phyloP scores from a whole-genome alignment of 2,329 filamentous ascomycete genomes.

The Knoxdaviesia proteae region DNA sequence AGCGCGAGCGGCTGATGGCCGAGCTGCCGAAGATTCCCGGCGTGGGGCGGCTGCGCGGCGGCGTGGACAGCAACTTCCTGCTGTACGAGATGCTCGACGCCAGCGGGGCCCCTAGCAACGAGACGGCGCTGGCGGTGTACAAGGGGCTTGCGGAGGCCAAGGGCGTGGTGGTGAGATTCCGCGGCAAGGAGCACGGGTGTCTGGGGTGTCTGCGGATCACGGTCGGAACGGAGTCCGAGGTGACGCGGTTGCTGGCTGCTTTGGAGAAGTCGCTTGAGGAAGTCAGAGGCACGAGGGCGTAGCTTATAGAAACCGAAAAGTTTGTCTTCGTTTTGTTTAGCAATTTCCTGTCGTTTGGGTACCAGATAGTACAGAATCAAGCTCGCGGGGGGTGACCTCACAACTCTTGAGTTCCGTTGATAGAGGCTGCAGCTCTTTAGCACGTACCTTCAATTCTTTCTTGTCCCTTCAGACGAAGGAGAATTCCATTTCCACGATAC shows the following conservation, averaged over 20 bases:
- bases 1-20: slow-evolving; percentile 54
- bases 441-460: too few species aligned
- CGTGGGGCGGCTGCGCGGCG: slow-evolving; percentile 63
- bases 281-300: slow-evolving; percentile 10
- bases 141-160: slow-evolving; percentile 64
- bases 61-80: slow-evolving; percentile 68
- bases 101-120: slow-evolving; percentile 57
- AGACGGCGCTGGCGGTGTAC: slow-evolving; percentile 59
- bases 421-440: too few species aligned
- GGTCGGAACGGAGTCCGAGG: slow-evolving; percentile 74
- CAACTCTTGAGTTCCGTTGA: too few species aligned
- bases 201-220: slow-evolving; percentile 78
- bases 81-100: slow-evolving; percentile 70
- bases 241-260: slow-evolving; percentile 55
- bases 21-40: slow-evolving; percentile 59
- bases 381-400: too few species aligned
- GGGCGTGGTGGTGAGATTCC: slow-evolving; percentile 82
- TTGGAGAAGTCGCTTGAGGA: slow-evolving; percentile 30
- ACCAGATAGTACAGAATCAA: too few species aligned
- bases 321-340: too few species aligned
- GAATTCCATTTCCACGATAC: too few species aligned
- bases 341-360: too few species aligned
- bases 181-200: slow-evolving; percentile 83
- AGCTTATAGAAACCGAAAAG: not conserved
- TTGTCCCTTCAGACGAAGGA: too few species aligned